phyloP scores from a whole-genome alignment of 2,329 filamentous ascomycete genomes.

The Capronia epimyces region DNA sequence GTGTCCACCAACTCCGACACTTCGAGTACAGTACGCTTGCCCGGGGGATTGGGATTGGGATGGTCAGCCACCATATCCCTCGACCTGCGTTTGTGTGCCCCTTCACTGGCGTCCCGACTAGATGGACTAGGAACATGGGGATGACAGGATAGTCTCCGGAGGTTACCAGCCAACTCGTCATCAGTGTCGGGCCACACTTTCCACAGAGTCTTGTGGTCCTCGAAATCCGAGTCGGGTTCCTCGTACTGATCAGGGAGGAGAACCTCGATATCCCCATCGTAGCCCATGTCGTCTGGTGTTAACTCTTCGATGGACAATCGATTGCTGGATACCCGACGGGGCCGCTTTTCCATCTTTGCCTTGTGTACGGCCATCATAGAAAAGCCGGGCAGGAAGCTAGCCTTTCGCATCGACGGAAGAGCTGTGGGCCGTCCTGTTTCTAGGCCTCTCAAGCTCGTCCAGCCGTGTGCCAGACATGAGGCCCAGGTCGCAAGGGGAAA shows the following conservation, averaged over 20 bases:
- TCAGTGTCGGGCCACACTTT: conserved; percentile 32
- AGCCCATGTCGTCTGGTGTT: conserved; percentile 31
- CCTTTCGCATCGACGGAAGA: not conserved
- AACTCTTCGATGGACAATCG: conserved; percentile 31
- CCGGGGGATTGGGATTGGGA: not conserved
- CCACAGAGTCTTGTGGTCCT: conserved; percentile 32
- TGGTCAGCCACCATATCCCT: conserved; percentile 11
- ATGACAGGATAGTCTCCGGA: conserved; percentile 21
- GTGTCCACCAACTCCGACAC: conserved; percentile 20
- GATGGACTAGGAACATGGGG: not conserved
- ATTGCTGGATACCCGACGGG: conserved; percentile 27
- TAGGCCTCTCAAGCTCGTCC: not conserved
- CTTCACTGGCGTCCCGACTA: conserved; percentile 1
- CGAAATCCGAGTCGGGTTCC: conserved; percentile 28
- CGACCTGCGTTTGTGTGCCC: conserved; percentile 16
- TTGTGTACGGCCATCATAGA: not conserved
- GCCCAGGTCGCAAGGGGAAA: no score
- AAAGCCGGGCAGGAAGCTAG: not conserved
- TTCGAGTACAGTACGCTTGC: conserved; percentile 19
- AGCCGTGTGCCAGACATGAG: not conserved
- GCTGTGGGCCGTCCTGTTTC: not conserved
- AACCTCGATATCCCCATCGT: conserved; percentile 32
- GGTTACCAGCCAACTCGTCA: conserved; percentile 22
- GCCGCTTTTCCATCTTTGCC: conserved; percentile 14
- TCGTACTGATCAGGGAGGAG: conserved; percentile 37